Percentiles rank a stretch among this genome's conserved stretches.
Evolutionary conservation across 495 filamentous ascomycete genomes (phyloP).

Genomic region (Neurospora africana): DNA sequence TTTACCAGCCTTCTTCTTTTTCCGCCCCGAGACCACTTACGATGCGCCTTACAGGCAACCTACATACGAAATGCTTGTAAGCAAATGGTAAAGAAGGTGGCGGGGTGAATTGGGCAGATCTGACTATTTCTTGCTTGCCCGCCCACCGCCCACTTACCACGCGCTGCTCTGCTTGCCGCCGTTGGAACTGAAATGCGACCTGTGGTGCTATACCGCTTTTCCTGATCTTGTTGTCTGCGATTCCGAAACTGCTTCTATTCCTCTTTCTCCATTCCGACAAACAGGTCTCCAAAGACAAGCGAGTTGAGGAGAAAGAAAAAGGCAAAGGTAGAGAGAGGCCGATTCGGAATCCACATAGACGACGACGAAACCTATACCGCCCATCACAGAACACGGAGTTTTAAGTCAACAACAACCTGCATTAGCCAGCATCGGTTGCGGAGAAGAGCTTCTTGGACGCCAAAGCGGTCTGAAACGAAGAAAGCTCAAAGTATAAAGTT

Average conservation of each 20-base stretch:
- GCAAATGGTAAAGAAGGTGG: neutral
- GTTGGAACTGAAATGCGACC: neutral
- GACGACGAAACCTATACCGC: neutral
- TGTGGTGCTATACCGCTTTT: neutral
- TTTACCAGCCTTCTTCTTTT: constrained; percentile 1
- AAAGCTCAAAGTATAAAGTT: neutral
- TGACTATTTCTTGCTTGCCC: neutral
- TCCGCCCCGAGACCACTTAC: neutral
- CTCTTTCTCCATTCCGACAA: neutral
- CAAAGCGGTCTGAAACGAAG: neutral
- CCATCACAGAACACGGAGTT: neutral
- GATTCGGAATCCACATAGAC: constrained; percentile 2
- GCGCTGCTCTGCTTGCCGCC: neutral
- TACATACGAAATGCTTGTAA: neutral
- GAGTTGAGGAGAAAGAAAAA: neutral
- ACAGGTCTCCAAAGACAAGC: neutral
- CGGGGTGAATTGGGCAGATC: neutral
- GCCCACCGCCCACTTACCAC: neutral
- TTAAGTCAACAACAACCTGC: neutral
- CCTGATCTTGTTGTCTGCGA: neutral
- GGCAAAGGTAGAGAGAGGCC: constrained; percentile 1
- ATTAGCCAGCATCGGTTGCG: neutral
- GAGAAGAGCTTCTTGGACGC: neutral
- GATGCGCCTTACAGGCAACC: neutral
- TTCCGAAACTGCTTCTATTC: neutral